Conservation (phyloP, 202 grass and related monocot genomes). For the Panicum virgatum region DNA sequence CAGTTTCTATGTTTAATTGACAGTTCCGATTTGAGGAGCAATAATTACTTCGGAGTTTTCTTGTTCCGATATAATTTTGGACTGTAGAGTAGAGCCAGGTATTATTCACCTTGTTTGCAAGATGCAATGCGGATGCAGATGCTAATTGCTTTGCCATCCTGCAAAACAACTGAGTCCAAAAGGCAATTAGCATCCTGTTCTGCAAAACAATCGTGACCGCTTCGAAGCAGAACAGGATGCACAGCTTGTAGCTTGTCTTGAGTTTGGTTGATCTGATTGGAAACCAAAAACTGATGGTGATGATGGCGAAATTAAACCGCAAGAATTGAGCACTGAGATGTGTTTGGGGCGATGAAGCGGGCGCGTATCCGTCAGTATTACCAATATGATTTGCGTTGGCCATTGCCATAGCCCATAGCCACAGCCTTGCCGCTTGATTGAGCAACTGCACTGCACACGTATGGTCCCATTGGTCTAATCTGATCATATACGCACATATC, state of each 20-base stretch:
- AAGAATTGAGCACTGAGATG: too few species aligned
- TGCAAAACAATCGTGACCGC: too few species aligned
- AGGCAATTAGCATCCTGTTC: too few species aligned
- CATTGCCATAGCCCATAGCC: too few species aligned
- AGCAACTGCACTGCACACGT: too few species aligned
- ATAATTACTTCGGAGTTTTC: background rate
- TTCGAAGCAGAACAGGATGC: background rate
- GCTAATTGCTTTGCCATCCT: background rate
- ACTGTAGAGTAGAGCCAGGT: background rate
- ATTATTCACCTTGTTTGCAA: background rate
- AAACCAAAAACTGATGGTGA: background rate
- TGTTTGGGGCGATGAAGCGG: too few species aligned
- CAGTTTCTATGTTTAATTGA: background rate
- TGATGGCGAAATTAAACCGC: too few species aligned
- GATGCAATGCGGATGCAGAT: background rate
- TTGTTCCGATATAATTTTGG: background rate
- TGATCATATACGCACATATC: too few species aligned
- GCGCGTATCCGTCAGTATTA: too few species aligned
- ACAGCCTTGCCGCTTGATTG: too few species aligned
- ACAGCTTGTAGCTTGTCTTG: background rate
- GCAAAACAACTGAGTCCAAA: background rate
- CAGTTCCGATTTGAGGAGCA: constrained; percentile 5
- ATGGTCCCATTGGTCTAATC: too few species aligned
- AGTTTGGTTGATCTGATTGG: background rate
- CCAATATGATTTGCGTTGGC: too few species aligned